Conservation (phyloP, 441 rosid genomes). For the Metrosideros polymorpha region DNA sequence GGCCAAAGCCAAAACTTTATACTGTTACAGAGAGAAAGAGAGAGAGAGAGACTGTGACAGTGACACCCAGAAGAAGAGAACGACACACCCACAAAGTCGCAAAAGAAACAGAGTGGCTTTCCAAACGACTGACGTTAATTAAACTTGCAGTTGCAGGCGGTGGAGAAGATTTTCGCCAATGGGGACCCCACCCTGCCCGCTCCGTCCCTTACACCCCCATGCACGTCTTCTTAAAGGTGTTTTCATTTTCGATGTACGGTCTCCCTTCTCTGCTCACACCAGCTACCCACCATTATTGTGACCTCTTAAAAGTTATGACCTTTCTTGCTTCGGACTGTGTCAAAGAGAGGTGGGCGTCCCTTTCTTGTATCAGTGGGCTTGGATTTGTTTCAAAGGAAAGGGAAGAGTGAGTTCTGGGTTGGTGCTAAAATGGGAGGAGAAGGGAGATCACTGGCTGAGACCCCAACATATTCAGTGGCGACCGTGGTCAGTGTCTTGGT, state of each 20-base stretch:
- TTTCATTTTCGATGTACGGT: neutral
- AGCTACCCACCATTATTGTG: neutral
- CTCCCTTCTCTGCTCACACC: neutral
- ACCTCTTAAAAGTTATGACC: neutral
- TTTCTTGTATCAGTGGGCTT: slow-evolving; percentile 1
- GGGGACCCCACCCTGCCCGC: neutral
- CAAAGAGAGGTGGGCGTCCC: neutral
- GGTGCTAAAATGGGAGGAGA: neutral
- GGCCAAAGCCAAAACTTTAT: neutral
- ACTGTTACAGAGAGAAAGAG: neutral
- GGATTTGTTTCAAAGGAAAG: neutral
- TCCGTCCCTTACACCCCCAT: neutral
- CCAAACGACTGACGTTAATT: neutral
- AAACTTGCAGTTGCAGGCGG: neutral
- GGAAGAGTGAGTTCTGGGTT: neutral
- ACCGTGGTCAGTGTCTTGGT: slow-evolving; percentile 1
- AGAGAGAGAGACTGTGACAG: neutral
- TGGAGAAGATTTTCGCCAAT: neutral
- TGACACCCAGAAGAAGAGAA: neutral
- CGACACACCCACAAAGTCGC: neutral
- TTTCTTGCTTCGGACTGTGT: neutral
- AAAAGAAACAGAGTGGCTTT: neutral
- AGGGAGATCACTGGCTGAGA: slow-evolving; percentile 2
- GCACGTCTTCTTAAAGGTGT: neutral
- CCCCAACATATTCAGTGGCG: slow-evolving; percentile 3